Conservation (phyloP, 345 rosid genomes). For the Excoecaria agallocha region DNA sequence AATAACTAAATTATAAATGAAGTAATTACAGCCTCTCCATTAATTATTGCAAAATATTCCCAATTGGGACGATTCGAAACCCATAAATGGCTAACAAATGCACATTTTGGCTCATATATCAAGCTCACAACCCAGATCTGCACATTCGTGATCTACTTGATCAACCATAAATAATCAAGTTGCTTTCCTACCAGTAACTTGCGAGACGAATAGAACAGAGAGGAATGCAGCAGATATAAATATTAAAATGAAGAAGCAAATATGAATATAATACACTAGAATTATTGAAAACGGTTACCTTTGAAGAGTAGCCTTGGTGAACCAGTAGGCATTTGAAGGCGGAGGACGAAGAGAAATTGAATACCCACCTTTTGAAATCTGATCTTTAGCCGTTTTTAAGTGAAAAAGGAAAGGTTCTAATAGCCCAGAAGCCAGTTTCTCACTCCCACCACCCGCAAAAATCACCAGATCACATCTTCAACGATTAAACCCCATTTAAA, state of each 20-base stretch:
- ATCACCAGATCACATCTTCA: slow-evolving; percentile 91
- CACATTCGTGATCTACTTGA: not conserved
- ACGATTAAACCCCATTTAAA: not conserved
- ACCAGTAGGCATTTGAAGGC: slow-evolving; percentile 59
- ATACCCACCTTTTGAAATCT: slow-evolving; percentile 89
- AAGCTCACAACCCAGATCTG: not conserved
- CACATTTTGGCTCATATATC: not conserved
- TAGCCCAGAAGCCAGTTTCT: slow-evolving; percentile 85
- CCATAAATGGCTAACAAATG: slow-evolving; percentile 1
- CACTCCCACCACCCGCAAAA: slow-evolving; percentile 61
- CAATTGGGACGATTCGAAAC: not conserved
- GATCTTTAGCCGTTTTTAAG: slow-evolving; percentile 74
- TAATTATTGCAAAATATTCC: not conserved
- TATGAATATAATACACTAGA: not conserved
- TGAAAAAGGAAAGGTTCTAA: slow-evolving; percentile 83
- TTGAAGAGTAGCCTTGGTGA: slow-evolving; percentile 83
- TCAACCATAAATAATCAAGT: not conserved
- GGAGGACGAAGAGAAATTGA: slow-evolving; percentile 71
- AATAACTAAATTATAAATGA: not conserved
- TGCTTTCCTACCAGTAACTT: not conserved
- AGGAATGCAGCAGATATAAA: not conserved
- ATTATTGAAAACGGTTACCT: slow-evolving; percentile 39
- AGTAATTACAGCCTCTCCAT: not conserved
- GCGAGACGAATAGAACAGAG: not conserved
- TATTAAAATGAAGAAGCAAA: not conserved